Evolutionary conservation across 176 grass and related monocot genomes (phyloP).

Genomic region (Oryza australiensis): DNA sequence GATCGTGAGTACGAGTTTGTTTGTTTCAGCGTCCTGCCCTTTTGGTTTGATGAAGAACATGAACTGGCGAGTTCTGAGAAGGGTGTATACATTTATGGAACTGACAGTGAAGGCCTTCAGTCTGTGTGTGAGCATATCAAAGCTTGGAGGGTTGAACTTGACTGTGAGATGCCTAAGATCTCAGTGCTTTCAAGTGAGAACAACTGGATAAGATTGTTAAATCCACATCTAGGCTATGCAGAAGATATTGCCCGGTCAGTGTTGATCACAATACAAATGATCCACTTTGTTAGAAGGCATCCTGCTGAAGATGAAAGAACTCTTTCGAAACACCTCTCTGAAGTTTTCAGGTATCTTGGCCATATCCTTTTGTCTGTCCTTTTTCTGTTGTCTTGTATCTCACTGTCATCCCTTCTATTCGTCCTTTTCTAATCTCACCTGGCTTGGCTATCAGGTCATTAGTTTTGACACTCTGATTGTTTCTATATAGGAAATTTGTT

Average conservation of each 20-base stretch:
- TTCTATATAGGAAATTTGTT: conserved; percentile 53
- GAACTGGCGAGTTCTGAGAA: neutral
- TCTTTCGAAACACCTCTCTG: conserved; percentile 33
- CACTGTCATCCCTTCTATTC: conserved; percentile 1
- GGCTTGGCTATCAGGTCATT: neutral
- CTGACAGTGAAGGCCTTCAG: neutral
- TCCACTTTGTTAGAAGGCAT: conserved; percentile 61
- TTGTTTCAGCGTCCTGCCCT: conserved; percentile 52
- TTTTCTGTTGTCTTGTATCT: neutral
- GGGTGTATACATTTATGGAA: conserved; percentile 32
- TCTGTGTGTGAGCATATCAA: conserved; percentile 25
- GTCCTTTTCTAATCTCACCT: neutral
- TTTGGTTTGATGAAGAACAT: conserved; percentile 6
- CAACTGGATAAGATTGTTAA: conserved; percentile 57
- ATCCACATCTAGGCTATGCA: conserved; percentile 51
- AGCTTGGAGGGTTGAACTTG: conserved; percentile 57
- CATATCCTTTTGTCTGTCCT: too few species aligned
- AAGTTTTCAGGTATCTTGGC: conserved; percentile 39
- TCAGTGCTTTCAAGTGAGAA: conserved; percentile 48
- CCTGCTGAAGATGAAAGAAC: conserved; percentile 35
- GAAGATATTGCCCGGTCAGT: conserved; percentile 37
- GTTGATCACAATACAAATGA: conserved; percentile 59
- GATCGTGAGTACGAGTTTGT: neutral
- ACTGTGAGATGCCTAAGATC: conserved; percentile 39
- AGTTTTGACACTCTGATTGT: neutral